Evolutionary conservation across 176 grass and related monocot genomes (phyloP).

Genomic region (Hyparrhenia diplandra): DNA sequence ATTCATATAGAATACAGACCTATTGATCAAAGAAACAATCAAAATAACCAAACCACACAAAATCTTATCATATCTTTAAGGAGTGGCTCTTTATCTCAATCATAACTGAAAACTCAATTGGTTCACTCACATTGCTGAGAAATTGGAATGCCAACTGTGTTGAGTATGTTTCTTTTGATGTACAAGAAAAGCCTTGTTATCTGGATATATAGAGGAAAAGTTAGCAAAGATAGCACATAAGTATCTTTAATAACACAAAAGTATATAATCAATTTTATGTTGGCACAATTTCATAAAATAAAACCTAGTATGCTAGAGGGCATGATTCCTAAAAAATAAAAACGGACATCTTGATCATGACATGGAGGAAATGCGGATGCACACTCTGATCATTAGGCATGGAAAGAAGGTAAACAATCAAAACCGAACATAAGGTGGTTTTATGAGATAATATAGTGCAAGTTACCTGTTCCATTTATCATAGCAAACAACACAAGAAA

Average conservation of each 20-base stretch:
- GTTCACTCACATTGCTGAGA: slow-evolving; percentile 76
- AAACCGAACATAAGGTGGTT: neutral
- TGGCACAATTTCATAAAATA: neutral
- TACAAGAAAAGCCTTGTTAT: slow-evolving; percentile 90
- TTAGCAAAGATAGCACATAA: slow-evolving; percentile 13
- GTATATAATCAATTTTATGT: neutral
- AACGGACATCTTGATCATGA: neutral
- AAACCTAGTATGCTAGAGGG: neutral
- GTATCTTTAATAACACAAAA: neutral
- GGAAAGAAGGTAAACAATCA: neutral
- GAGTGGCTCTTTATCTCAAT: neutral
- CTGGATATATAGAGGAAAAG: slow-evolving; percentile 47
- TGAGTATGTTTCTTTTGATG: slow-evolving; percentile 81
- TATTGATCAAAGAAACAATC: neutral
- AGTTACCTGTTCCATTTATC: slow-evolving; percentile 18
- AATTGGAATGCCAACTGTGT: slow-evolving; percentile 85
- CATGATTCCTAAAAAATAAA: neutral
- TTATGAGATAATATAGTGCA: slow-evolving; percentile 22
- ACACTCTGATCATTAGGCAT: neutral
- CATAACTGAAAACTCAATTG: slow-evolving; percentile 16
- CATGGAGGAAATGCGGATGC: neutral
- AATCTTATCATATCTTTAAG: neutral
- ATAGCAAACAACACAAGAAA: slow-evolving; percentile 31
- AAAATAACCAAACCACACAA: neutral
- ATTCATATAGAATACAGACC: neutral